Conservation (phyloP, 805 yeast species). For the Teunomyces atbi region DNA sequence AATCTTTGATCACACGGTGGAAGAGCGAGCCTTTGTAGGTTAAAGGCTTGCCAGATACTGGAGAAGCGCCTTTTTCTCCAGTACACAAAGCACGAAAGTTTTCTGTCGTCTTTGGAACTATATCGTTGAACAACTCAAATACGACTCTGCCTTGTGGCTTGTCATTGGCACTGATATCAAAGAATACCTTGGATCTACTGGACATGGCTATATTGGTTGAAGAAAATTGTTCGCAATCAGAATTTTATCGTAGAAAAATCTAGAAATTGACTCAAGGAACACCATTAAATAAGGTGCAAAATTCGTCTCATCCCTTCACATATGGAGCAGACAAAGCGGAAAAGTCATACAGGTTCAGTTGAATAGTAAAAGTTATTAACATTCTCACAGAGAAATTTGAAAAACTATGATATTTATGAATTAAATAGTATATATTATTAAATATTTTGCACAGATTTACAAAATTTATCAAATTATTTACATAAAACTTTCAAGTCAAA, state of each 20-base stretch:
- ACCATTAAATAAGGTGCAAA: no score
- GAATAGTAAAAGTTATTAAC: no score
- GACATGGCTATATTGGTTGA: conserved; percentile 1
- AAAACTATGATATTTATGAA: no score
- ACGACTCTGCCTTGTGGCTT: conserved; percentile 71
- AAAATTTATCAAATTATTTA: neutral
- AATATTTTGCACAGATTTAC: neutral
- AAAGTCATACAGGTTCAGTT: no score
- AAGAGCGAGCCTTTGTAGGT: conserved; percentile 82
- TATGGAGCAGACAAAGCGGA: no score
- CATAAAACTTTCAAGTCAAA: neutral
- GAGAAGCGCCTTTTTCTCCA: conserved; percentile 72
- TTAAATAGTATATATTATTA: no score
- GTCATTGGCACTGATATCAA: conserved; percentile 77
- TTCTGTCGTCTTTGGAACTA: conserved; percentile 86
- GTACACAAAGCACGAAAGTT: conserved; percentile 87
- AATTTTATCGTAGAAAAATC: neutral
- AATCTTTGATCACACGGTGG: conserved; percentile 86
- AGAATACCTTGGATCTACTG: conserved; percentile 55
- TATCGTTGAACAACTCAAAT: conserved; percentile 68
- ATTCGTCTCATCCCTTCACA: no score
- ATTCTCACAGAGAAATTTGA: no score
- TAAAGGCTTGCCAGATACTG: conserved; percentile 61
- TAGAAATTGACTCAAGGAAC: neutral
- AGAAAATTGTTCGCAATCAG: neutral